Percentiles rank a stretch among this genome's conserved stretches.
Evolutionary conservation across 495 filamentous ascomycete genomes (phyloP).

Genomic region (Aspergillus asperescens): DNA sequence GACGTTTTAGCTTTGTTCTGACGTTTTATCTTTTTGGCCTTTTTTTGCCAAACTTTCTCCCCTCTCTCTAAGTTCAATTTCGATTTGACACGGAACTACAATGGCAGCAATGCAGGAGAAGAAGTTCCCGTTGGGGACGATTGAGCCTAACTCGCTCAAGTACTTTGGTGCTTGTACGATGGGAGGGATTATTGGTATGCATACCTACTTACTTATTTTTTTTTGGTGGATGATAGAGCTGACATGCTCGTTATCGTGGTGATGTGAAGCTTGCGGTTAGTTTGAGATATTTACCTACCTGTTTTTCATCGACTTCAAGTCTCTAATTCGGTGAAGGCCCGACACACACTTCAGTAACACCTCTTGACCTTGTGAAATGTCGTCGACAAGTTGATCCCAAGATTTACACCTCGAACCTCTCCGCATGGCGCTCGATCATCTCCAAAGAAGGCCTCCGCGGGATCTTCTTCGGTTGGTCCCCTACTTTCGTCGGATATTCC

Average conservation of each 20-base stretch:
- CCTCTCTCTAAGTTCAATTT: background rate
- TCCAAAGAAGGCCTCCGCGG: conserved; percentile 60
- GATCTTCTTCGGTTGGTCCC: conserved; percentile 68
- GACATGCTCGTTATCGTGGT: background rate
- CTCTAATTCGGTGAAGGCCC: conserved; percentile 36
- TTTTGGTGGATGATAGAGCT: background rate
- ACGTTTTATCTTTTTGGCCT: background rate
- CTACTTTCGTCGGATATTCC: conserved; percentile 65
- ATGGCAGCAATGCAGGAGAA: conserved; percentile 40
- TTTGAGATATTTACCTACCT: background rate
- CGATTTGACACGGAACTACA: background rate
- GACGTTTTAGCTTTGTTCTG: background rate
- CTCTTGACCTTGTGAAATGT: conserved; percentile 63
- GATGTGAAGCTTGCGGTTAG: conserved; percentile 52
- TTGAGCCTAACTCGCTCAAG: conserved; percentile 61
- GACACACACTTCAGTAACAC: conserved; percentile 57
- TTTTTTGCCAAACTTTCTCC: background rate
- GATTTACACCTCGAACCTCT: conserved; percentile 63
- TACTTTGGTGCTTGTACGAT: conserved; percentile 63
- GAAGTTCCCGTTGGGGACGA: conserved; percentile 47
- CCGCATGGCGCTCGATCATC: conserved; percentile 62
- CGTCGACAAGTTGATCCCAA: conserved; percentile 68
- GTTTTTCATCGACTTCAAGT: too few relatives aligned
- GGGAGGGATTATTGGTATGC: conserved; percentile 59
- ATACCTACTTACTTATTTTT: background rate